Conservation (phyloP, 768 basidiomycete genomes). For the Mycena albidolilacea region DNA sequence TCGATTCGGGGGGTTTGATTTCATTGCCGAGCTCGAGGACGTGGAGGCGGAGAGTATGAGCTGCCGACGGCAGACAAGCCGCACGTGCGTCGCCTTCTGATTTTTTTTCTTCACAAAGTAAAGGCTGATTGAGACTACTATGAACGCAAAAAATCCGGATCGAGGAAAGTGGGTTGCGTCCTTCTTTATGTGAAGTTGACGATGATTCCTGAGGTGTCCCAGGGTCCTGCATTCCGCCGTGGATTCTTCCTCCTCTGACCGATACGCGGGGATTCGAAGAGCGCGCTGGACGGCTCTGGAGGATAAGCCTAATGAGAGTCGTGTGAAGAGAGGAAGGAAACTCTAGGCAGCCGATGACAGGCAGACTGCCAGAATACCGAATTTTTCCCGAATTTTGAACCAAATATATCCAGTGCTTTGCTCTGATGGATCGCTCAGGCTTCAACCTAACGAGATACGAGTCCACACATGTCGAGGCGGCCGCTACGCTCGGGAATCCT, state of each 20-base stretch:
- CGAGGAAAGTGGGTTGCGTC: slow-evolving; percentile 2
- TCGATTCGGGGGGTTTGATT: neutral
- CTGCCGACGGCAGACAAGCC: neutral
- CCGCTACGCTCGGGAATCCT: no score
- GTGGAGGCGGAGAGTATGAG: neutral
- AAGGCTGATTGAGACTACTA: no score
- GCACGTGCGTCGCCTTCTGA: neutral
- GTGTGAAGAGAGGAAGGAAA: no score
- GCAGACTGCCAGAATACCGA: no score
- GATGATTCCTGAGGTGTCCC: neutral
- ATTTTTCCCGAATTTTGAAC: no score
- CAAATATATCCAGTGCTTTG: no score
- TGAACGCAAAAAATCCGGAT: neutral
- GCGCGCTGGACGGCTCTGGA: neutral
- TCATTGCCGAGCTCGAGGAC: neutral
- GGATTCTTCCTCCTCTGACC: slow-evolving; percentile 7
- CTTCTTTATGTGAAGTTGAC: neutral
- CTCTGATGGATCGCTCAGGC: no score
- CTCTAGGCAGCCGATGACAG: no score
- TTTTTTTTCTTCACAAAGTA: no score
- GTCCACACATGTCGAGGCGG: no score
- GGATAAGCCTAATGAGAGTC: no score
- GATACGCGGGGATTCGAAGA: neutral
- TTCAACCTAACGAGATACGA: no score
- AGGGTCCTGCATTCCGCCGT: neutral